phyloP scores from a whole-genome alignment of 2,329 filamentous ascomycete genomes.

The Arthrobotrys entomopaga region DNA sequence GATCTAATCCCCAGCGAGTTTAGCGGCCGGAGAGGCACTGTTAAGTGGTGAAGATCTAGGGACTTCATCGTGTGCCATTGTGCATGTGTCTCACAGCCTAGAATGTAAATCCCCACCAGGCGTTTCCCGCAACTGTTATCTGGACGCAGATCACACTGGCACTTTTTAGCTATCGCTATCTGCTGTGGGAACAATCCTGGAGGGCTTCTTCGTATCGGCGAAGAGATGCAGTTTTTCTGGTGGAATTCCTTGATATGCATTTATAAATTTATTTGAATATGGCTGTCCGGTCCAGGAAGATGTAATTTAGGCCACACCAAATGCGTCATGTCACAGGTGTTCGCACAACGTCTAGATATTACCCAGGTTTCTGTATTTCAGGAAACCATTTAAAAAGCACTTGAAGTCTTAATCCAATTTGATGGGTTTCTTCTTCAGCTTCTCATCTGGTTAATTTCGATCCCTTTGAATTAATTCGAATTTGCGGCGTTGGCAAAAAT shows the following conservation, averaged over 20 bases:
- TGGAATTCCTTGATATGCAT: conserved; percentile 19
- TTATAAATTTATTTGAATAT: too few relatives aligned
- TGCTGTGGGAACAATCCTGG: neutral
- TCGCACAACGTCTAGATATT: conserved; percentile 1
- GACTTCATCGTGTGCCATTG: neutral
- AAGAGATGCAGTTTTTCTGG: neutral
- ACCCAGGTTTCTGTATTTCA: too few relatives aligned
- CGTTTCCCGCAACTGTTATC: conserved; percentile 27
- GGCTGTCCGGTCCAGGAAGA: too few relatives aligned
- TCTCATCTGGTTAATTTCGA: too few relatives aligned
- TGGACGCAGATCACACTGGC: conserved; percentile 14
- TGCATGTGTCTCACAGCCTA: conserved; percentile 49
- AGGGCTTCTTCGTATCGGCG: conserved; percentile 13
- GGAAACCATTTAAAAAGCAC: neutral
- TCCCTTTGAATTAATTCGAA: too few relatives aligned
- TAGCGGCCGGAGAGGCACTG: neutral
- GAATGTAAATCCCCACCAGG: conserved; percentile 4
- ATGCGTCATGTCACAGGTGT: conserved; percentile 34
- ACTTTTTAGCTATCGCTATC: neutral
- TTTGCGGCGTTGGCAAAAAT: too few relatives aligned
- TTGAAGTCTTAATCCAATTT: too few relatives aligned
- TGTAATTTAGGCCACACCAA: conserved; percentile 13
- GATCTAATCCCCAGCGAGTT: conserved; percentile 3
- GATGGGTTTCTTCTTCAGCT: too few relatives aligned
- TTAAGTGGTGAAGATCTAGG: neutral